Evolutionary conservation across 2,329 filamentous ascomycete genomes (phyloP), one percentile per base, ranked within the genome.

Genomic region (Rutstroemia sp.): DNA sequence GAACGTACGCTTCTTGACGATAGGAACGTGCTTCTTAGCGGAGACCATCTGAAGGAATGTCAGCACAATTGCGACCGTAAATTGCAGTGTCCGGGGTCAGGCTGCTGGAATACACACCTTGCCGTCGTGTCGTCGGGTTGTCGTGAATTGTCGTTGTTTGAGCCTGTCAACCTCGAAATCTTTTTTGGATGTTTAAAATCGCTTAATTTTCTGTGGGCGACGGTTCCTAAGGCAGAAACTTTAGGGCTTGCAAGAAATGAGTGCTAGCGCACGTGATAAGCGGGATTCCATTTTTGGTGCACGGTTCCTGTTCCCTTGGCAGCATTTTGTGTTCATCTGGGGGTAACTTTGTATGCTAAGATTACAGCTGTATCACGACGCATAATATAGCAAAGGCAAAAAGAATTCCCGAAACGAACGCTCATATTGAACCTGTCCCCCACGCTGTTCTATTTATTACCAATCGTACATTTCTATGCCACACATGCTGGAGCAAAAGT

Each of bases 1-100:
- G 68, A 72, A 91, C 90, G 75, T 92, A 95, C 91, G 91, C 91
- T 99, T 99, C 90, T 99, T 99, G 75, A 99, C 90, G 85, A 99
- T 99, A 74, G 92, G 87, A 75, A 97, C 86, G 80, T 97, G 94
- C 85, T 95, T 95, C 89, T 95, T 95, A 79, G 92, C 89, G 87
- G 92, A 85, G 84, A 92, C 91, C 94, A 97, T 97, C 92, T 92
- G 44, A 63, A 67, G 64, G 47, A 66, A 47, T 23, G 42, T 41
- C 41, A 53, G 52, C 50, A 58, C 38, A 21, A 56, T 27, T 19
- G n/a, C 2, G 10, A 44, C 37, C 50, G 38, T 47, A 10, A 42
- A 30, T 39, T 34, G 50, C 49, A 18, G 19, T 19, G 37, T 37
- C 45, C 21, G 27, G 7, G 5, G 21, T 23, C 8, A 25, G 5